Base-by-base conservation (phyloP, 2,329 filamentous ascomycete genomes). In the Diaporthe amygdali region DNA sequence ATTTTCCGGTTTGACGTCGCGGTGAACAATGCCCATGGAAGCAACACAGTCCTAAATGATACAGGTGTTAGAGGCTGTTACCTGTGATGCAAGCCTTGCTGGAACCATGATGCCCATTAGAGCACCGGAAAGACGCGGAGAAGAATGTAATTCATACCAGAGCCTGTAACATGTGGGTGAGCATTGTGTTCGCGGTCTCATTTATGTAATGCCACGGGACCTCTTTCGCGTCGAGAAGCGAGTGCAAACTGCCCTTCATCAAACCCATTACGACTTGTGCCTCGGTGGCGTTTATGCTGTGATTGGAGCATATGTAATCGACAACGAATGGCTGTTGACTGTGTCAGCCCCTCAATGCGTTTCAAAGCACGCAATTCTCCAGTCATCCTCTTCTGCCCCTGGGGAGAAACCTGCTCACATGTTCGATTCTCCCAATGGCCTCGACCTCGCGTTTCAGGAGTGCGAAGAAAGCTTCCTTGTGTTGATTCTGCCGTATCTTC, bases 1-100 rank as follows among this genome's bases (percentile, higher is more conserved):
- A 25, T 68, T 68, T 30, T 52, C 66, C 17, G 66, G 66, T 27
- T 68, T 68, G 12, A 68, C 47, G n/a, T 68, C 66, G 25, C 66
- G 66, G 39, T 68, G 66, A 22, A 68, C 27, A 4, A 59, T 25
- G 7, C 12, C 51, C 41, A 27, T 20, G 1, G 49, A 37, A 7
- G 66, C 47, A 15, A 68, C 32, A 27, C 25, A 68, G 34, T 56
- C 66, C 52, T 55, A 9, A 9, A 8, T 4, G 27, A 20, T 10
- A 20, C 7, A 12, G n/a, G 6, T 20, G 2, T n/a, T 20, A 30
- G 27, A n/a, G n/a, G n/a, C n/a, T n/a, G n/a, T n/a, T n/a, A n/a
- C n/a, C n/a, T n/a, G n/a, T n/a, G n/a, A n/a, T n/a, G n/a, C n/a
- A n/a, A n/a, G n/a, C n/a, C n/a, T n/a, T n/a, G n/a, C n/a, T n/a